These are phyloP conservation scores for Saccharomyces cerevisiae DNA, from an alignment of 805 yeast species.

Conservation along the genomic window DNA sequence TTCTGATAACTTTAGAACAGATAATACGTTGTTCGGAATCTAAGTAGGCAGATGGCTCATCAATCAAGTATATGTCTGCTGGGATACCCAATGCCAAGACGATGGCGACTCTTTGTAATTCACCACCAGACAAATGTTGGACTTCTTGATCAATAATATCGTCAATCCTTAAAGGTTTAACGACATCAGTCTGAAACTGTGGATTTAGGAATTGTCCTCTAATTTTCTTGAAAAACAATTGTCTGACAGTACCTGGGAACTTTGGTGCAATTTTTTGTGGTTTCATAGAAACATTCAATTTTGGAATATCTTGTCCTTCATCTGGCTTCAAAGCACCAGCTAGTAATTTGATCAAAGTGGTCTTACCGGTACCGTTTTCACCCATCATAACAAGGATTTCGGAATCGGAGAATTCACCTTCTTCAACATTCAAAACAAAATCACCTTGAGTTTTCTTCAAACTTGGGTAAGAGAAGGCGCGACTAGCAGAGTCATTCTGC, in stretches of 20 bases:
- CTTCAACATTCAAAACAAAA: constrained; percentile 71
- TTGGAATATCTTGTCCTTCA: constrained; percentile 73
- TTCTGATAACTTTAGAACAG: constrained; percentile 96
- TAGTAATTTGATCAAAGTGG: constrained; percentile 89
- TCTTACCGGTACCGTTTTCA: constrained; percentile 99
- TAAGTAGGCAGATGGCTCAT: constrained; percentile 97
- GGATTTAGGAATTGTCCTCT: constrained; percentile 90
- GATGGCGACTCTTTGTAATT: constrained; percentile 97
- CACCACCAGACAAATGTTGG: constrained; percentile 97
- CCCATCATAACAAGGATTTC: constrained; percentile 99
- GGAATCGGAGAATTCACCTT: constrained; percentile 90
- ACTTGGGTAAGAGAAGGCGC: constrained; percentile 67
- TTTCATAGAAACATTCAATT: constrained; percentile 90
- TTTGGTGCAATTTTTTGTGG: constrained; percentile 99
- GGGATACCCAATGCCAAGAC: constrained; percentile 87
- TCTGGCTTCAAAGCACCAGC: constrained; percentile 93
- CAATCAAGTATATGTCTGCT: constrained; percentile 94
- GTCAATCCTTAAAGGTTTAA: constrained; percentile 88
- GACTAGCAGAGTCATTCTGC: constrained; percentile 60
- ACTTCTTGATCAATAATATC: constrained; percentile 96
- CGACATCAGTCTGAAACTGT: constrained; percentile 96
- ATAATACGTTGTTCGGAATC: constrained; percentile 99
- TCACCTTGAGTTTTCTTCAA: constrained; percentile 94
- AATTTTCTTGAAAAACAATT: constrained; percentile 91
- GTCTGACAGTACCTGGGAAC: constrained; percentile 97